Conservation (phyloP, 139 green algal species). For the Chlorella sp. region DNA sequence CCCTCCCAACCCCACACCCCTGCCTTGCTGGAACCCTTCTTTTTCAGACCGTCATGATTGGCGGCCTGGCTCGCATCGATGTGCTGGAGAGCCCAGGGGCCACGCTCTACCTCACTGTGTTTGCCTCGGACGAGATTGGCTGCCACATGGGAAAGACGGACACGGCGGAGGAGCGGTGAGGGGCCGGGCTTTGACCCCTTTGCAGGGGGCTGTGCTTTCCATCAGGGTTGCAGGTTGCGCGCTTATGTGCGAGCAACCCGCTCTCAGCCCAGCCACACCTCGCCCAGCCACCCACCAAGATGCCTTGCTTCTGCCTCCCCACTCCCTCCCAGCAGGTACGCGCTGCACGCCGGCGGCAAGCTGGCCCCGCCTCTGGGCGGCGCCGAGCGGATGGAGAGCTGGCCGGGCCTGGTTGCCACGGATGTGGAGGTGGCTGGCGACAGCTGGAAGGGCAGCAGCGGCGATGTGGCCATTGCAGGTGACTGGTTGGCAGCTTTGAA, state of each 20-base stretch:
- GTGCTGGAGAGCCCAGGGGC: slow-evolving; percentile 65
- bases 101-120: slow-evolving; percentile 96
- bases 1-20: too few relatives aligned
- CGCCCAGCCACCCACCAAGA: neutral
- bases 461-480: slow-evolving; percentile 72
- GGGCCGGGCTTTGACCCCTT: neutral
- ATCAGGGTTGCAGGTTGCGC: too few relatives aligned
- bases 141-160: slow-evolving; percentile 89
- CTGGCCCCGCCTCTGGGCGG: slow-evolving; percentile 72
- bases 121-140: slow-evolving; percentile 73
- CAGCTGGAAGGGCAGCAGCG: slow-evolving; percentile 52
- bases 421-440: slow-evolving; percentile 62
- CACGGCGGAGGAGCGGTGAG: slow-evolving; percentile 63
- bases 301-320: neutral
- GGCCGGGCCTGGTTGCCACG: slow-evolving; percentile 46
- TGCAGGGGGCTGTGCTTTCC: too few relatives aligned
- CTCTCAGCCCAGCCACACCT: neutral
- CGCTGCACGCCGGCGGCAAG: slow-evolving; percentile 62
- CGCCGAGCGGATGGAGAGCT: slow-evolving; percentile 19
- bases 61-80: slow-evolving; percentile 91
- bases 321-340: slow-evolving; percentile 38
- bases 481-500: neutral
- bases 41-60: slow-evolving; percentile 80
- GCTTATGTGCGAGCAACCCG: too few relatives aligned
- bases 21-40: too few relatives aligned